Conservation (phyloP, 1,139 yeast species). For the Schwanniomyces etchellsii region DNA sequence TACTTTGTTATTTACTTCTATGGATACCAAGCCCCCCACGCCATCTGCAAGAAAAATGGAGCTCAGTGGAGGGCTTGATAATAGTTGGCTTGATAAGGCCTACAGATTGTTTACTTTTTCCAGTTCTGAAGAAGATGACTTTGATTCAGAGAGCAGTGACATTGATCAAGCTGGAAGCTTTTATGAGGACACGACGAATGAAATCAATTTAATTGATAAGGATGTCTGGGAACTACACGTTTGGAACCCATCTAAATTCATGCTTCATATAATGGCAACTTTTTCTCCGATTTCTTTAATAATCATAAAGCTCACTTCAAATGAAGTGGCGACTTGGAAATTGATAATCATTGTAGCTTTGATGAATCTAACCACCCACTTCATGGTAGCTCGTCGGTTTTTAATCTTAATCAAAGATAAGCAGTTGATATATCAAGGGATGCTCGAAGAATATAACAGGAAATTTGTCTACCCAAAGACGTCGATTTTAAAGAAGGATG, state of each 20-base stretch:
- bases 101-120: conserved; percentile 5
- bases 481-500: conserved; percentile 53
- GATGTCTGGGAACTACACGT: conserved; percentile 49
- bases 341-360: conserved; percentile 29
- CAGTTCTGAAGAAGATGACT: conserved; percentile 1
- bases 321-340: conserved; percentile 33
- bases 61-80: conserved; percentile 7
- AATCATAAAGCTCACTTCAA: conserved; percentile 25
- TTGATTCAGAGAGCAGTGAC: conserved; percentile 4
- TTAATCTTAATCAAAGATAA: conserved; percentile 51
- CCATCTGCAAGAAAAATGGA: conserved; percentile 28
- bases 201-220: conserved; percentile 13
- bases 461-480: conserved; percentile 63
- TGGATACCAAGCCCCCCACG: conserved; percentile 25
- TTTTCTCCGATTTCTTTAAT: conserved; percentile 54
- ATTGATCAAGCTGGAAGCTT: conserved; percentile 6
- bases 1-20: conserved; percentile 29
- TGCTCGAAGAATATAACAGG: conserved; percentile 56
- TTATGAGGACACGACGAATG: conserved; percentile 13
- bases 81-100: conserved; percentile 9
- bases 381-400: conserved; percentile 37
- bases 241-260: conserved; percentile 57
- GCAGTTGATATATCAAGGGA: conserved; percentile 55
- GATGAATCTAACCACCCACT: conserved; percentile 34
- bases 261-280: conserved; percentile 39